A percentile compares a stretch with the other conserved stretches of the same genome.
Conservation (phyloP, 2,329 filamentous ascomycete genomes). For the Diaporthe citrichinensis region DNA sequence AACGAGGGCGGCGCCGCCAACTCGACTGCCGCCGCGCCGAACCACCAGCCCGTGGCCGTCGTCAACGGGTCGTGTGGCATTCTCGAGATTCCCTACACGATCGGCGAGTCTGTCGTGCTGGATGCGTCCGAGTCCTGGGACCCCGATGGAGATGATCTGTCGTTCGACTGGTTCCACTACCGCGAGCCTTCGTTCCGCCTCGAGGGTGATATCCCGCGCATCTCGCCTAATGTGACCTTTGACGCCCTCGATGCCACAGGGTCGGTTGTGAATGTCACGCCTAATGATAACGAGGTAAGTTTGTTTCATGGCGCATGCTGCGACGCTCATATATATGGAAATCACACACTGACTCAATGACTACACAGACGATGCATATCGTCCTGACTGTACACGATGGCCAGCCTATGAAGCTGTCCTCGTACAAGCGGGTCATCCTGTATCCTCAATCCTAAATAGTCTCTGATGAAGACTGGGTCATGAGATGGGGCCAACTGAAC, state of each 20-base stretch:
- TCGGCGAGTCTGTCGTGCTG: slow-evolving; percentile 39
- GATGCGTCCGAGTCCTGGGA: slow-evolving; percentile 42
- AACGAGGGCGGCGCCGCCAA: neutral
- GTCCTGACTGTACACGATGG: slow-evolving; percentile 22
- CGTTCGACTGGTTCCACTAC: slow-evolving; percentile 44
- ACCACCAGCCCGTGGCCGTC: slow-evolving; percentile 40
- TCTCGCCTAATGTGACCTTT: slow-evolving; percentile 31
- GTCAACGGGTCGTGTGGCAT: slow-evolving; percentile 45
- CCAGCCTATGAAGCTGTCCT: slow-evolving; percentile 21
- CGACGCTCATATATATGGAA: too few relatives aligned
- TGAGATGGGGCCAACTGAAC: neutral
- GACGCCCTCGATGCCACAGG: neutral
- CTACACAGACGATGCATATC: slow-evolving; percentile 18
- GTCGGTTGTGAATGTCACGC: slow-evolving; percentile 25
- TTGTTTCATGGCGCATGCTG: neutral
- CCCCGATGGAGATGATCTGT: slow-evolving; percentile 41
- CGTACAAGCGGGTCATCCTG: slow-evolving; percentile 24
- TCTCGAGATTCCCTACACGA: slow-evolving; percentile 34
- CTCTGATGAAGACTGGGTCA: neutral
- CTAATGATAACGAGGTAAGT: slow-evolving; percentile 30
- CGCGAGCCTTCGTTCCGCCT: slow-evolving; percentile 38
- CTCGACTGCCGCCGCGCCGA: neutral
- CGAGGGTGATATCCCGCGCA: slow-evolving; percentile 17
- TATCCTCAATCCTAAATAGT: neutral
- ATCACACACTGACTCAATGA: neutral